A percentile compares a stretch with the other conserved stretches of the same genome.
These are phyloP conservation scores for Wallacemonas sp. DNA, from an alignment of 208 protist genomes.

Conservation along the genomic window DNA sequence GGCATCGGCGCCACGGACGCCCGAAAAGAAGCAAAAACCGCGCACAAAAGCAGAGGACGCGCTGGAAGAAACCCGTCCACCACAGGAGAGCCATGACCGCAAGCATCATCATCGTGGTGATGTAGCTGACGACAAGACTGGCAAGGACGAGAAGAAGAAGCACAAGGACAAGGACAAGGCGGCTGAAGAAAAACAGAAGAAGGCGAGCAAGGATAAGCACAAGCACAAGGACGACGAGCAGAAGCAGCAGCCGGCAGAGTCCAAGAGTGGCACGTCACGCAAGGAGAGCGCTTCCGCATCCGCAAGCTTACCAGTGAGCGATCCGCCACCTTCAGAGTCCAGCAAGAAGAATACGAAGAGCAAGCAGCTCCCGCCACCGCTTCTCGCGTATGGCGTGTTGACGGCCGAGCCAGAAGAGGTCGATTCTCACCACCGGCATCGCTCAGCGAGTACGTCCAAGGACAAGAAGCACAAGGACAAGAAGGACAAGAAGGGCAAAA, in stretches of 20 bases:
- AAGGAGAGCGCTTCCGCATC: too few species aligned
- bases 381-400: not conserved
- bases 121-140: not conserved
- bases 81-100: too few species aligned
- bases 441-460: too few species aligned
- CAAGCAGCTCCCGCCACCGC: too few species aligned
- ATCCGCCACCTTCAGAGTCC: not conserved
- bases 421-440: too few species aligned
- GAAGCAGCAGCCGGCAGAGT: not conserved
- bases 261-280: too few species aligned
- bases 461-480: conserved; percentile 22
- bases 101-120: too few species aligned
- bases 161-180: conserved; percentile 16
- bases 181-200: not conserved
- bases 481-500: conserved; percentile 18
- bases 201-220: not conserved
- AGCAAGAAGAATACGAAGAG: too few species aligned
- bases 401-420: conserved; percentile 4
- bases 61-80: too few species aligned
- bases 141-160: conserved; percentile 9
- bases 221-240: not conserved
- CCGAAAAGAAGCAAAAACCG: not conserved
- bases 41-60: not conserved
- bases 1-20: too few species aligned
- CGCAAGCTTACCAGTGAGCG: too few species aligned